phyloP scores from a whole-genome alignment of 177 flowering plant genomes.

The Telopea speciosissima region DNA sequence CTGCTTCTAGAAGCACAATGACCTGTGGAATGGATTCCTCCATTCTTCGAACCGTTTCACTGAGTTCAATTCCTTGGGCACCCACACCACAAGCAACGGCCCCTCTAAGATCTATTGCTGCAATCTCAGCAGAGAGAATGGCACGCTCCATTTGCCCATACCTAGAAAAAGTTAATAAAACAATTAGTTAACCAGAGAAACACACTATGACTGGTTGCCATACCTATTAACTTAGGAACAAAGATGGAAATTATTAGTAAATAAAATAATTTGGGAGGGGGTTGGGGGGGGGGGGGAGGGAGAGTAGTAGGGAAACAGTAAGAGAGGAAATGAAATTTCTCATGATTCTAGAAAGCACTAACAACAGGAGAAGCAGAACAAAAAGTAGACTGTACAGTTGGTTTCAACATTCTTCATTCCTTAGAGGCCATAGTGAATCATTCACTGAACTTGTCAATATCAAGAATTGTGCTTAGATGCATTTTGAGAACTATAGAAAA shows the following conservation, averaged over 20 bases:
- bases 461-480: neutral
- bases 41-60: conserved; percentile 98
- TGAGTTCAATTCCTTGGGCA: conserved; percentile 98
- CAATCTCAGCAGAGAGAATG: conserved; percentile 83
- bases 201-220: neutral
- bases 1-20: conserved; percentile 86
- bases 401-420: too few relatives aligned
- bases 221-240: neutral
- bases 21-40: conserved; percentile 98
- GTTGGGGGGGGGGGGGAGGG: too few relatives aligned
- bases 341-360: too few relatives aligned
- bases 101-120: conserved; percentile 85
- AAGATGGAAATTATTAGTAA: too few relatives aligned
- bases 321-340: too few relatives aligned
- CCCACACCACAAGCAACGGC: conserved; percentile 89
- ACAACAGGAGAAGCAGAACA: too few relatives aligned
- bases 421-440: neutral
- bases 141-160: conserved; percentile 96
- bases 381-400: too few relatives aligned
- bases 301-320: too few relatives aligned
- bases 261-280: too few relatives aligned
- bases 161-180: conserved; percentile 31
- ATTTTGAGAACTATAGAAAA: too few relatives aligned
- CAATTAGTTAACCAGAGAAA: neutral
- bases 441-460: neutral